Evolutionary conservation across 306 rosid species (phyloP).

Genomic region (Delonix regia): DNA sequence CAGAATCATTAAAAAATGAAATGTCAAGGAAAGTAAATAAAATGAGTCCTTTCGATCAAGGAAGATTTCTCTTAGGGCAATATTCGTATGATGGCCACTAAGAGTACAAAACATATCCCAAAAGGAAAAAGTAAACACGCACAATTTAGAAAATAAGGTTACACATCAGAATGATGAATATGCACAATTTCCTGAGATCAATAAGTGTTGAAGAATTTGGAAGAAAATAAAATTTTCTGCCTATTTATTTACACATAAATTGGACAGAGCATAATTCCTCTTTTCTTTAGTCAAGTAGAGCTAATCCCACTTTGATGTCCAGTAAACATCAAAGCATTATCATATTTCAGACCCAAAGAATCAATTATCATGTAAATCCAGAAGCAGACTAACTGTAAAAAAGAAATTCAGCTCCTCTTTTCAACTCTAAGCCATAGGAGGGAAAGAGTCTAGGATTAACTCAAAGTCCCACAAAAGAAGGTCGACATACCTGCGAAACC

Average conservation of each 20-base stretch:
- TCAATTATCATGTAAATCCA: not conserved
- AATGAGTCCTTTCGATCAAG: not conserved
- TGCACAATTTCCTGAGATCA: not conserved
- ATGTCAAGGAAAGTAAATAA: not conserved
- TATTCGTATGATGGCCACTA: constrained; percentile 1
- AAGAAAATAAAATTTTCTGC: not conserved
- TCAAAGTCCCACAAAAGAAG: not conserved
- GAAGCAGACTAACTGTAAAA: not conserved
- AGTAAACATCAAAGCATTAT: not conserved
- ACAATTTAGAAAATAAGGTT: not conserved
- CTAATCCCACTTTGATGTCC: not conserved
- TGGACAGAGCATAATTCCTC: not conserved
- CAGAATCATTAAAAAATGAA: not conserved
- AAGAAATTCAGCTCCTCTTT: not conserved
- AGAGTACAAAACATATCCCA: not conserved
- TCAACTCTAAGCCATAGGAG: not conserved
- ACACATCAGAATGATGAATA: not conserved
- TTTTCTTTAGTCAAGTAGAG: not conserved
- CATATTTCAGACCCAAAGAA: not conserved
- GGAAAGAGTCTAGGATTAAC: not conserved
- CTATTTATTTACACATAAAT: not conserved
- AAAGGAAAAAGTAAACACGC: not conserved
- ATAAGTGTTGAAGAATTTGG: not conserved
- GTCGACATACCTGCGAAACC: not conserved
- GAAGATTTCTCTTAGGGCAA: not conserved